Evolutionary conservation across 2,329 filamentous ascomycete species (phyloP), one percentile per base, ranked within the genome.

Genomic region (Penicillium sp.): DNA sequence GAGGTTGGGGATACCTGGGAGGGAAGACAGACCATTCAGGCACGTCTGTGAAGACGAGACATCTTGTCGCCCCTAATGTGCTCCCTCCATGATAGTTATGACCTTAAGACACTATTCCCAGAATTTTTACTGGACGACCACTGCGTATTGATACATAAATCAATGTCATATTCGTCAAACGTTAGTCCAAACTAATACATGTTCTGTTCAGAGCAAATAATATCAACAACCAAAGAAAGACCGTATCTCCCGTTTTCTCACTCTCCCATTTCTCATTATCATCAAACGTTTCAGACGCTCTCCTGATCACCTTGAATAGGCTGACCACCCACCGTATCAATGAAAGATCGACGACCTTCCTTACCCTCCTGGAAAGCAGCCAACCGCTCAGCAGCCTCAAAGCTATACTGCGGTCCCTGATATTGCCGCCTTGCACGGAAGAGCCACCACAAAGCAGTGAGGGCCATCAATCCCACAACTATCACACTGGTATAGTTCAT

Each of bases 1-100:
- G 93, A 97, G 68, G 83, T 84, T 38, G 89, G 89, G 16, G 82
- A 84, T 58, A 78, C 79, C 2, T 86, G 82, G 73, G 82, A 86
- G 67, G 82, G 81, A 35, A 81, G 81, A 9, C 80, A 82, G 71
- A 73, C 77, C 43, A 77, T 82, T 51, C 77, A 77, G 66, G 66
- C 69, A 27, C 66, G 66, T 36, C 49, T 72, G 51, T 65, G 45
- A 55, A 25, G 28, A 31, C 11, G 28, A 22, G 19, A 19, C 30
- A 46, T 3, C 19, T 18, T 50, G n/a, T 22, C 12, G 16, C 33
- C 18, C 27, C 18, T 25, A 14, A n/a, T 40, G n/a, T 40, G 30
- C 30, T 46, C 28, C 37, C 30, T 46, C 28, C 37, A 54, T 25
- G 38, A 51, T 45, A 49, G 41, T 41, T 50, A 54, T 50, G 55